Conservation (phyloP, 352 stramenopile genomes). For the Phytophthora sansomeana region DNA sequence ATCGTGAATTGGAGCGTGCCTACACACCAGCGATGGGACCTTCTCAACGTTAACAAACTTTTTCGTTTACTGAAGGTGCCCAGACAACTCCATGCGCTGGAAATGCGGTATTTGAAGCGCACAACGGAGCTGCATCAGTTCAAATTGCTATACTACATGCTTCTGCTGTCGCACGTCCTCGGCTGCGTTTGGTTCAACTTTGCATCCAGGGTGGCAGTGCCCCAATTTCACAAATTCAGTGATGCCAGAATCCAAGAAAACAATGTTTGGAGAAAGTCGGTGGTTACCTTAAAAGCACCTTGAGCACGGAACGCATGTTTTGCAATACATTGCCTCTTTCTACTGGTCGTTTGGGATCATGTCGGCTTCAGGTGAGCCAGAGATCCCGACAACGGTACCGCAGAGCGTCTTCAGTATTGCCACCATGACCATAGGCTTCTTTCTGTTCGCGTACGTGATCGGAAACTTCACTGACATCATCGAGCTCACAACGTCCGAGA, state of each 20-base stretch:
- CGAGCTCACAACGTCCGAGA: constrained; percentile 64
- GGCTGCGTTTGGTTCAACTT: constrained; percentile 81
- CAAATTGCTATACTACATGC: constrained; percentile 80
- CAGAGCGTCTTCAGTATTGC: constrained; percentile 62
- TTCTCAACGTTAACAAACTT: constrained; percentile 76
- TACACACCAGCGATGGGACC: constrained; percentile 35
- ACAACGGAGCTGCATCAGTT: constrained; percentile 67
- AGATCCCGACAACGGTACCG: constrained; percentile 55
- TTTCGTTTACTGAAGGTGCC: constrained; percentile 60
- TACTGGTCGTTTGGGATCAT: constrained; percentile 76
- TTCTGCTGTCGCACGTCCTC: constrained; percentile 65
- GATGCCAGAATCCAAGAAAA: constrained; percentile 4
- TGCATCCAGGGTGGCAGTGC: constrained; percentile 36
- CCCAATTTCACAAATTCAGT: constrained; percentile 24
- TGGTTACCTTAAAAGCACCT: constrained; percentile 48
- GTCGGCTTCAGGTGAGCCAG: constrained; percentile 58
- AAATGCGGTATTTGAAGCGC: constrained; percentile 68
- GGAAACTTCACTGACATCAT: constrained; percentile 73
- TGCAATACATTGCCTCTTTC: constrained; percentile 66
- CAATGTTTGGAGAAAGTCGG: constrained; percentile 35
- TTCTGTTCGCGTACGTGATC: constrained; percentile 77
- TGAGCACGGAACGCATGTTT: constrained; percentile 19
- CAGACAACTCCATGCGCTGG: constrained; percentile 50
- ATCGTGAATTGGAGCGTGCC: constrained; percentile 54
- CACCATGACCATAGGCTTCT: constrained; percentile 72